Percentiles rank a stretch among this genome's conserved stretches.
Conservation (phyloP, 2,329 filamentous ascomycete genomes). For the Fusarium liriodendri region DNA sequence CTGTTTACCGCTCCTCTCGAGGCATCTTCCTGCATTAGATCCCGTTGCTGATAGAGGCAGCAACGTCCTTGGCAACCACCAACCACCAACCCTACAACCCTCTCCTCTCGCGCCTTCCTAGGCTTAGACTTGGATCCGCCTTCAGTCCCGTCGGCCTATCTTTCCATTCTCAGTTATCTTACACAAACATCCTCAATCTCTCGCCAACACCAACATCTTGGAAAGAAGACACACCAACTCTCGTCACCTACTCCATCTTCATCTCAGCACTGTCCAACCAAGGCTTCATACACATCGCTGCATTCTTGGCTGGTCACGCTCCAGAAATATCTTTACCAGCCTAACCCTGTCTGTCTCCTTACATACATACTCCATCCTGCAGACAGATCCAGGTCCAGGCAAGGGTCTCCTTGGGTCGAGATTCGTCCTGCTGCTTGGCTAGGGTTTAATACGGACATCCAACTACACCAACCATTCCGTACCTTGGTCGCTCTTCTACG, state of each 20-base stretch:
- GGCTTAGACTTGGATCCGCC: background rate
- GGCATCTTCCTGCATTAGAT: background rate
- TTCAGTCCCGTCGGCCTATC: background rate
- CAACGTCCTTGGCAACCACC: background rate
- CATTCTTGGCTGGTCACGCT: background rate
- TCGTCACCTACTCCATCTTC: background rate
- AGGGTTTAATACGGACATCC: background rate
- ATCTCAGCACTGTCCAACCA: background rate
- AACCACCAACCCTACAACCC: background rate
- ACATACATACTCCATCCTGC: background rate
- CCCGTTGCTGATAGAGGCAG: constrained; percentile 1
- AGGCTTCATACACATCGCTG: background rate
- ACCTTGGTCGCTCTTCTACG: constrained; percentile 4
- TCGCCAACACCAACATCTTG: background rate
- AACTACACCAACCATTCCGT: constrained; percentile 7
- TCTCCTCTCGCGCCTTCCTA: background rate
- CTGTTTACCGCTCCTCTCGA: background rate
- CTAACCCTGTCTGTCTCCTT: background rate
- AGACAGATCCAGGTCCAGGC: background rate
- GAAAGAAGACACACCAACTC: background rate
- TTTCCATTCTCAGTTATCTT: background rate
- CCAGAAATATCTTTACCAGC: background rate
- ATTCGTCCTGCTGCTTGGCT: constrained; percentile 2
- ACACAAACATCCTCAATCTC: background rate
- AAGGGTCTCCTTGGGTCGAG: constrained; percentile 1